Base-by-base conservation (phyloP, 75 land plant genomes). In the Pinus albicaulis region DNA sequence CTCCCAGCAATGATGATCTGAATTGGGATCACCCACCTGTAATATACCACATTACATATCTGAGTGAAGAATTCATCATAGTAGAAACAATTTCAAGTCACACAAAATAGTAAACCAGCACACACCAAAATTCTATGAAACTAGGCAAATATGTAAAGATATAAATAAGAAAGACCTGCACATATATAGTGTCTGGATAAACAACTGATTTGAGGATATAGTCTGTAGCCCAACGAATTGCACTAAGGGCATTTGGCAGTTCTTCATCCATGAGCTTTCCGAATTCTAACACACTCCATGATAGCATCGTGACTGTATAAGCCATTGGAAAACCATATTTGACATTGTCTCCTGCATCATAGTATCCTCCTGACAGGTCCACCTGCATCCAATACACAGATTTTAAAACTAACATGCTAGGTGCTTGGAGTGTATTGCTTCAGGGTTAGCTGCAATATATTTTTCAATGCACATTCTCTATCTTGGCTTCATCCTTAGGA, bases 341-440 rank as follows among this genome's bases (percentile, higher is more conserved):
- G n/a, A 87, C 76, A 74, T 84, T 84, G 84, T 87, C 87, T 17
- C 89, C 89, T 14, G 90, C 91, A 78, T 89, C 91, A 74, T 87
- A 88, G 76, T 89, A 89, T 4, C 91, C 91, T 22, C 90, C 91
- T 5, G 80, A 81, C 59, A 90, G 75, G 76, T 86, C 86, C 68
- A 82, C 85, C 88, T 86, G 41, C 17, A 68, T 48, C 53, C 12
- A n/a, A 48, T n/a, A n/a, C n/a, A n/a, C n/a, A n/a, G n/a, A n/a
- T 28, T 31, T 31, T 31, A 0, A 31, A 1, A 31, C 31, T 31
- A 31, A 1, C 31, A 31, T 1, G 31, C 31, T 1, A 31, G 31
- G 31, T 31, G 31, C 2, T 31, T 31, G 1, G 31, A 31, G 31
- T 31, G 2, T 31, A 31, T 31, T 31, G 31, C n/a, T n/a, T n/a